Evolutionary conservation across 495 filamentous ascomycete genomes (phyloP).

Genomic region (Neurospora africana): DNA sequence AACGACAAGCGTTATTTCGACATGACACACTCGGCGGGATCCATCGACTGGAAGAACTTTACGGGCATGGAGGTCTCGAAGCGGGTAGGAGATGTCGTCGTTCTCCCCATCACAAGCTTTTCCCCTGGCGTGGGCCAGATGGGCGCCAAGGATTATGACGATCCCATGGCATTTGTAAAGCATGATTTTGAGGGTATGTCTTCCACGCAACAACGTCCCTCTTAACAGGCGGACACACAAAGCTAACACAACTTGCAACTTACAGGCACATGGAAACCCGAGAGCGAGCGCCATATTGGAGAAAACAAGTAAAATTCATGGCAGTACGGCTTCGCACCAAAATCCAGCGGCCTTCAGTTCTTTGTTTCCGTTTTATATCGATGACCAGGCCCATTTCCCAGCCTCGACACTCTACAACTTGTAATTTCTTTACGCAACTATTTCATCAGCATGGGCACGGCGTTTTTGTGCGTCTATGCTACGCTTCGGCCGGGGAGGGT

Average conservation of each 20-base stretch:
- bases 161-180: slow-evolving; percentile 96
- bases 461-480: background rate
- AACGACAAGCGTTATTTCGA: slow-evolving; percentile 88
- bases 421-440: background rate
- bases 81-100: slow-evolving; percentile 87
- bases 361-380: background rate
- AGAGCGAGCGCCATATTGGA: slow-evolving; percentile 52
- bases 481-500: background rate
- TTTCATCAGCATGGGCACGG: background rate
- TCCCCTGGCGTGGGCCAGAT: slow-evolving; percentile 91
- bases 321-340: background rate
- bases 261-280: slow-evolving; percentile 71
- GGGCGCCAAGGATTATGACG: slow-evolving; percentile 79
- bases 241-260: slow-evolving; percentile 10
- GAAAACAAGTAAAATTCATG: slow-evolving; percentile 15
- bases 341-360: background rate
- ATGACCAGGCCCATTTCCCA: background rate
- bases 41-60: slow-evolving; percentile 81
- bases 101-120: slow-evolving; percentile 94
- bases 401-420: background rate
- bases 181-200: slow-evolving; percentile 84
- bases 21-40: slow-evolving; percentile 54
- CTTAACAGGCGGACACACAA: background rate
- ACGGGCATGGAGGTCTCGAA: slow-evolving; percentile 71
- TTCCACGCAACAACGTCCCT: background rate